Evolutionary conservation across 2,329 filamentous ascomycete species (phyloP).

Genomic region (Aspergillus quadrilineatus): DNA sequence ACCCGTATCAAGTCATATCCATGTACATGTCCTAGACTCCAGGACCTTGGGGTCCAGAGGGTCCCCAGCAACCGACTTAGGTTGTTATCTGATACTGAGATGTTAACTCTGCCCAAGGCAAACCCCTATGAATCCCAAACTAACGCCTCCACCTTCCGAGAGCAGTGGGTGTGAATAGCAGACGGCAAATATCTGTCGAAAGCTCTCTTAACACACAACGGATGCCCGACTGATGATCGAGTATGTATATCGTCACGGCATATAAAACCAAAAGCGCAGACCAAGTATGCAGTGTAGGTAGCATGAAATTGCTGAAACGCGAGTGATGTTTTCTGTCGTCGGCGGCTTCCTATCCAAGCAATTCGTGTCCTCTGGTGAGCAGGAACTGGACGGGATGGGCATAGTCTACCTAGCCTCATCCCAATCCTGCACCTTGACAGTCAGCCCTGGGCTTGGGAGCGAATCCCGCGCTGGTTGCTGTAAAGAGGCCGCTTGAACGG

Average conservation of each 20-base stretch:
- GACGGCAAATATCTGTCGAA: background rate
- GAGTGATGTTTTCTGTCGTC: background rate
- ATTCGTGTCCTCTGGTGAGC: background rate
- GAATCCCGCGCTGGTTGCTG: slow-evolving; percentile 36
- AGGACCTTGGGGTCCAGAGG: slow-evolving; percentile 6
- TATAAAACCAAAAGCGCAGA: slow-evolving; percentile 22
- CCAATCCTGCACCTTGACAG: slow-evolving; percentile 42
- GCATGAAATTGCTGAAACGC: slow-evolving; percentile 4
- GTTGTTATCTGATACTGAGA: background rate
- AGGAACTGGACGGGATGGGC: background rate
- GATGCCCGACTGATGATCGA: slow-evolving; percentile 14
- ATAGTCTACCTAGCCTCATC: slow-evolving; percentile 27
- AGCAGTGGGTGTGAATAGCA: background rate
- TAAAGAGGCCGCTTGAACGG: slow-evolving; percentile 35
- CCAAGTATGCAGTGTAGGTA: slow-evolving; percentile 14
- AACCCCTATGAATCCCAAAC: background rate
- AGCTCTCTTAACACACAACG: background rate
- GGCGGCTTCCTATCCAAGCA: background rate
- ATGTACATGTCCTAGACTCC: slow-evolving; percentile 27
- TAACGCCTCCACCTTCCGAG: slow-evolving; percentile 13
- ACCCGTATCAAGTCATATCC: slow-evolving; percentile 19
- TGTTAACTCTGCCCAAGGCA: background rate
- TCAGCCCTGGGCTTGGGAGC: slow-evolving; percentile 27
- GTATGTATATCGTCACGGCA: slow-evolving; percentile 28
- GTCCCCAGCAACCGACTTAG: slow-evolving; percentile 13